Evolutionary conservation across 371 early-diverging fungal species (phyloP), one percentile per base, ranked within the genome.

Genomic region (Phascolomyces articulosus): DNA sequence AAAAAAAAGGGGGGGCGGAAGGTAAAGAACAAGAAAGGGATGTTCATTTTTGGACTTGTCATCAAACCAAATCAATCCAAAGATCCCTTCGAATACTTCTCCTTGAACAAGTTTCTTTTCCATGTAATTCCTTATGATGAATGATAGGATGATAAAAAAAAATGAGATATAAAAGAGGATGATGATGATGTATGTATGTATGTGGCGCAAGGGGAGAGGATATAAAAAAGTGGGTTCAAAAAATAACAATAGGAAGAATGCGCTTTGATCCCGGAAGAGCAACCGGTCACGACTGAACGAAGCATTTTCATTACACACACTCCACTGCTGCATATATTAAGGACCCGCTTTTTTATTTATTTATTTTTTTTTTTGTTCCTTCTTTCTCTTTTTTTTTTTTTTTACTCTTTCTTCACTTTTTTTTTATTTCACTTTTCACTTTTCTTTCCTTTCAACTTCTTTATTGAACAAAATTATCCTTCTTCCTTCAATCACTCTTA

Each of bases 251-350:
- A 31, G 56, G 10, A 55, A 31, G 18, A 16, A 31, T 18, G 4
- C 54, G 31, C 28, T 65, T 34, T 24, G 29, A 2, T 13, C 1
- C 65, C 53, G 56, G 38, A 66, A 67, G 61, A 58, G 62, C 62
- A 61, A 58, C 44, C 61, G 63, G 55, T 62, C 58, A 58, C 58
- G 67, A 40, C 51, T n/a, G 48, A 51, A 24, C 51, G 51, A 51
- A n/a, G n/a, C 44, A 44, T 16, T n/a, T n/a, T 13, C 44, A 44
- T 16, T n/a, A 44, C 6, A 13, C 44, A 44, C 8, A 44, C 40
- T 31, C 27, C 47, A 26, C 60, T n/a, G n/a, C 40, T 59, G n/a
- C 26, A 10, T 59, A 59, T 59, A 51, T 51, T 61, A 51, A 31
- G 27, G 21, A 51, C 62, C 62, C 60, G 60, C 60, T 26, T 18